Evolutionary conservation across 2,329 filamentous ascomycete genomes (phyloP), one percentile per base, ranked within the genome.

Genomic region (Capronia americana): DNA sequence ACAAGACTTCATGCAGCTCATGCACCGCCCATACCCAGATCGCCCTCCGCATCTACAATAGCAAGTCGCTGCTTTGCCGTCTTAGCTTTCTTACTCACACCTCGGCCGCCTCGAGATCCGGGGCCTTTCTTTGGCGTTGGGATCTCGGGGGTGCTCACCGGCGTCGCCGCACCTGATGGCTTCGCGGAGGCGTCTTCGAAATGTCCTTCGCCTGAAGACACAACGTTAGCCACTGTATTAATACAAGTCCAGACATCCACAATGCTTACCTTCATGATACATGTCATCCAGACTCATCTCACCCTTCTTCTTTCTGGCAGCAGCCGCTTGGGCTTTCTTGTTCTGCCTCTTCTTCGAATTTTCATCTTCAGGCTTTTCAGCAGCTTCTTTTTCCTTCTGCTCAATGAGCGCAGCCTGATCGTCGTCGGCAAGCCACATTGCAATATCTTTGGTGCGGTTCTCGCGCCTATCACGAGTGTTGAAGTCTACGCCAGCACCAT

Each of bases 361-460:
- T 57, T 79, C 77, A 41, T 80, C 88, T 68, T 91, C 91, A 69
- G 87, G 91, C 51, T 85, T 85, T 67, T 87, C 87, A 14, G 92
- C 84, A 6, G 96, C 82, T 78, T 97, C 93, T 71, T 92, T 92
- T 80, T 97, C 95, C 73, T 93, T 93, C 70, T 90, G 88, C 80
- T 97, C 94, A 75, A 99, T 94, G 78, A 95, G 86, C 74, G 95
- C 94, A 1, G 93, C 95, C 77, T 98, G 92, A 64, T 98, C 94
- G 72, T 98, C 95, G 76, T 99, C 95, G 20, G 94, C 94, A 70
- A 99, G 88, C 95, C 95, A 98, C 90, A 98, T 91, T 54, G 95
- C 95, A 79, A 98, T 98, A 75, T 99, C 95, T 80, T 96, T 96
- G 77, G 96, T 97, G 69, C 93, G 88, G 80, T 96, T 97, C 82